Percentiles rank a stretch among this genome's conserved stretches.
Conservation (phyloP, 1,284 basidiomycete species). For the Cryptococcus amylolentus region DNA sequence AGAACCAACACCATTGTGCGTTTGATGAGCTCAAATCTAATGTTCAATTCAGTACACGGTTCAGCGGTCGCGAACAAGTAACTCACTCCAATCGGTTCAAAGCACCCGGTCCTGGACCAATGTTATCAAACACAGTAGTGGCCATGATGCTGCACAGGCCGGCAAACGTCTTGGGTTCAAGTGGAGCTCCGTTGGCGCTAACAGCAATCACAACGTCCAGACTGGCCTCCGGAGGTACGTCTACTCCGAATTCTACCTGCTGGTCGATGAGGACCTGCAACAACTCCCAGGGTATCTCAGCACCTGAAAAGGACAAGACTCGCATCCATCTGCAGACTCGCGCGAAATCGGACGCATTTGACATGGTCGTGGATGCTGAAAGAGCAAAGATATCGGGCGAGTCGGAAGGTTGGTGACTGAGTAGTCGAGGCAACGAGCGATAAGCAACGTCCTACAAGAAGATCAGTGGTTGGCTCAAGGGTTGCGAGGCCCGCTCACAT, state of each 20-base stretch:
- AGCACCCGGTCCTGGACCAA: not conserved
- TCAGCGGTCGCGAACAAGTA: not conserved
- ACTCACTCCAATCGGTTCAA: slow-evolving; percentile 8
- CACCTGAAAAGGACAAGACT: slow-evolving; percentile 63
- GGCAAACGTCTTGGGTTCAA: slow-evolving; percentile 24
- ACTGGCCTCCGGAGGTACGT: slow-evolving; percentile 13
- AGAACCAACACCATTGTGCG: slow-evolving; percentile 21
- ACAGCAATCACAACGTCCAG: slow-evolving; percentile 34
- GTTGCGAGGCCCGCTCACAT: slow-evolving; percentile 13
- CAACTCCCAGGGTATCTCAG: slow-evolving; percentile 58
- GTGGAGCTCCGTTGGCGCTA: slow-evolving; percentile 22
- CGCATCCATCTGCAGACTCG: slow-evolving; percentile 63
- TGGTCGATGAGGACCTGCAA: slow-evolving; percentile 23
- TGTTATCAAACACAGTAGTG: slow-evolving; percentile 11
- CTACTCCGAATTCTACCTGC: not conserved
- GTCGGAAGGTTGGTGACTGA: slow-evolving; percentile 45
- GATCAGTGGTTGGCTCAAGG: not conserved
- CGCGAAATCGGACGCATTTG: slow-evolving; percentile 53
- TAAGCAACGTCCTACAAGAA: slow-evolving; percentile 32
- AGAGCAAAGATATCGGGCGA: slow-evolving; percentile 59
- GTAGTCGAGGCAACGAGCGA: slow-evolving; percentile 58
- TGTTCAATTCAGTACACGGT: not conserved
- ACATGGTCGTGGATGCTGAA: slow-evolving; percentile 53
- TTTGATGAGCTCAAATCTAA: slow-evolving; percentile 15
- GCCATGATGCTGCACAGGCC: slow-evolving; percentile 22